Evolutionary conservation across 768 basidiomycete species (phyloP).

Genomic region (Mycena venus): DNA sequence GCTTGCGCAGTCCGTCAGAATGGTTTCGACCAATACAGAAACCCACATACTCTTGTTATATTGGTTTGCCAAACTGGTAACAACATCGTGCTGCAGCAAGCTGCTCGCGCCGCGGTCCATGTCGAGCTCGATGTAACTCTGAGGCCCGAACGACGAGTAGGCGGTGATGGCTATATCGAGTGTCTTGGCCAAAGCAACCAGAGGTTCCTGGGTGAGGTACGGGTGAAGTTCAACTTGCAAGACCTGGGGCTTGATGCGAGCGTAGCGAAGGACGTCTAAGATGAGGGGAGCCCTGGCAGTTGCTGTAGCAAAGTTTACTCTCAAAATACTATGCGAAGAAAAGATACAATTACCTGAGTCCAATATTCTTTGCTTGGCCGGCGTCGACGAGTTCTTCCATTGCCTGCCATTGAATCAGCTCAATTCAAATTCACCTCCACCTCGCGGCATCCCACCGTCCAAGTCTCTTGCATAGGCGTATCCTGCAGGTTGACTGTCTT

Average conservation of each 20-base stretch:
- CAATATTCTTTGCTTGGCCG: conserved; percentile 83
- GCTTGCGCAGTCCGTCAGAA: conserved; percentile 47
- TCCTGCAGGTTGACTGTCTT: conserved; percentile 59
- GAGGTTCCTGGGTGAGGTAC: conserved; percentile 72
- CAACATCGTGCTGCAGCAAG: conserved; percentile 64
- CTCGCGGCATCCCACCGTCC: too few relatives aligned
- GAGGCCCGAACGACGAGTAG: conserved; percentile 67
- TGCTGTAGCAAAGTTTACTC: conserved; percentile 57
- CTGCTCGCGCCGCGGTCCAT: conserved; percentile 65
- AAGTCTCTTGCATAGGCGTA: conserved; percentile 85
- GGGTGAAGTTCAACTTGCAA: conserved; percentile 84
- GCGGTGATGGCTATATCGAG: conserved; percentile 75
- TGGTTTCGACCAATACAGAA: neutral
- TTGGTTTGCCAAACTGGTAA: conserved; percentile 60
- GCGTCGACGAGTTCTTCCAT: conserved; percentile 86
- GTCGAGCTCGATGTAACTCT: conserved; percentile 75
- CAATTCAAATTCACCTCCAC: too few relatives aligned
- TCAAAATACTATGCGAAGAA: neutral
- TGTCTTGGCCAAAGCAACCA: conserved; percentile 66
- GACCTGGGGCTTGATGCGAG: conserved; percentile 76
- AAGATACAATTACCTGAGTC: conserved; percentile 65
- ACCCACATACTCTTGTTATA: conserved; percentile 63
- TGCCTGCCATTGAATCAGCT: too few relatives aligned
- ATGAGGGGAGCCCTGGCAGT: conserved; percentile 80
- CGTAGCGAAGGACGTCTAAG: conserved; percentile 84